phyloP scores from a whole-genome alignment of 2,329 filamentous ascomycete species.

The Atkinsonella hypoxylon region DNA sequence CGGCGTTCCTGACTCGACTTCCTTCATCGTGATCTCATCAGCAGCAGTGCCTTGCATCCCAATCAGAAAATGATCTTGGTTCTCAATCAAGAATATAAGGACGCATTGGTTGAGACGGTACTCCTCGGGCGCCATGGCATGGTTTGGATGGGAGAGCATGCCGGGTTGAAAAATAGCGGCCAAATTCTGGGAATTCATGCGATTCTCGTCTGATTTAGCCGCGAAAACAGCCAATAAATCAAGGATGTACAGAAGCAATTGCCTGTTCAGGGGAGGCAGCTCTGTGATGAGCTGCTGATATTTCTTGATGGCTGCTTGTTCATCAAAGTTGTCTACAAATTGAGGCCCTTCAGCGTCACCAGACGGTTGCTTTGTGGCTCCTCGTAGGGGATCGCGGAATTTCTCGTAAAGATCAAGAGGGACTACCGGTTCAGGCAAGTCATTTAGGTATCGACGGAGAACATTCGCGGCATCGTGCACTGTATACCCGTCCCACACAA shows the following conservation, averaged over 20 bases:
- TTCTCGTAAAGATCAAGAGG: constrained; percentile 85
- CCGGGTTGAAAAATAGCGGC: constrained; percentile 97
- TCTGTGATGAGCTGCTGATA: constrained; percentile 91
- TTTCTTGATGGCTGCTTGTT: constrained; percentile 60
- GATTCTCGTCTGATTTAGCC: constrained; percentile 90
- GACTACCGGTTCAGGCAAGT: constrained; percentile 92
- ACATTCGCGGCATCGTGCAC: constrained; percentile 98
- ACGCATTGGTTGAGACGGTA: constrained; percentile 95
- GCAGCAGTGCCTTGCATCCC: constrained; percentile 98
- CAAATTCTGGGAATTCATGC: constrained; percentile 91
- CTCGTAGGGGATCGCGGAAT: constrained; percentile 73
- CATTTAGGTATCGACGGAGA: constrained; percentile 86
- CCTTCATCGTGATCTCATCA: constrained; percentile 62
- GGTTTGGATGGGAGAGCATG: constrained; percentile 82
- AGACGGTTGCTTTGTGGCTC: constrained; percentile 59
- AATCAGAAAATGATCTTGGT: constrained; percentile 96
- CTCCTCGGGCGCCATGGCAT: constrained; percentile 91
- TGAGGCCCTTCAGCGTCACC: constrained; percentile 58
- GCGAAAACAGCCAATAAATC: constrained; percentile 94
- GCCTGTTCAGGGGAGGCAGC: constrained; percentile 82
- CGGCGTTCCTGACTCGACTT: constrained; percentile 58
- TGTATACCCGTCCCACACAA: constrained; percentile 95
- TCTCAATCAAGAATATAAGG: constrained; percentile 93
- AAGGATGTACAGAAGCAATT: constrained; percentile 88
- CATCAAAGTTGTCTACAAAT: constrained; percentile 50